A percentile compares a stretch with the other conserved stretches of the same genome.
Evolutionary conservation across 2,329 filamentous ascomycete species (phyloP).

Genomic region (Monilinia laxa): DNA sequence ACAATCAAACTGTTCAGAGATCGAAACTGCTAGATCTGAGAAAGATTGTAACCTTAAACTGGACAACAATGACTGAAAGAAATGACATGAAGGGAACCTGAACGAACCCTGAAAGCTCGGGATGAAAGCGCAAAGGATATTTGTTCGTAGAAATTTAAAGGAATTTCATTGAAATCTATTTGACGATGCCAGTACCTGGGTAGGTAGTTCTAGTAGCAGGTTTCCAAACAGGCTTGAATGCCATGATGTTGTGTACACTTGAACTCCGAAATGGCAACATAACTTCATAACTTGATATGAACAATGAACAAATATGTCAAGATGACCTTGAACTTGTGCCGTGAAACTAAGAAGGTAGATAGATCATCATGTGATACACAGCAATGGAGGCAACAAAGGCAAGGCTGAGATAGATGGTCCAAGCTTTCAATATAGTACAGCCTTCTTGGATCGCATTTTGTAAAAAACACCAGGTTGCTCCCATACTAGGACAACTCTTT

Average conservation of each 20-base stretch:
- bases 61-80: background rate
- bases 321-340: background rate
- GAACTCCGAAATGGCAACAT: background rate
- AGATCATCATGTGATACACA: slow-evolving; percentile 1
- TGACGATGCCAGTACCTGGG: background rate
- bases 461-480: background rate
- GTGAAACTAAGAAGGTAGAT: background rate
- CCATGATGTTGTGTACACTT: background rate
- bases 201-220: background rate
- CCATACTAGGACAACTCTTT: background rate
- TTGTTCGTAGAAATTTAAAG: background rate
- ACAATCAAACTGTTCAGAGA: background rate
- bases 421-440: background rate
- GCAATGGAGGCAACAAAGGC: background rate
- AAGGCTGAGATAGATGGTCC: slow-evolving; percentile 7
- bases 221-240: background rate
- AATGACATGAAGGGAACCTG: background rate
- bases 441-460: slow-evolving; percentile 13
- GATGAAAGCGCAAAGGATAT: background rate
- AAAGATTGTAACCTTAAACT: background rate
- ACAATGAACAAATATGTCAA: background rate
- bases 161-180: background rate
- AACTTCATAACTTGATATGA: background rate
- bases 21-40: background rate
- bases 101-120: background rate